Evolutionary conservation across 2,329 filamentous ascomycete genomes (phyloP), one percentile per base, ranked within the genome.

Genomic region (Gnomoniopsis sp.): DNA sequence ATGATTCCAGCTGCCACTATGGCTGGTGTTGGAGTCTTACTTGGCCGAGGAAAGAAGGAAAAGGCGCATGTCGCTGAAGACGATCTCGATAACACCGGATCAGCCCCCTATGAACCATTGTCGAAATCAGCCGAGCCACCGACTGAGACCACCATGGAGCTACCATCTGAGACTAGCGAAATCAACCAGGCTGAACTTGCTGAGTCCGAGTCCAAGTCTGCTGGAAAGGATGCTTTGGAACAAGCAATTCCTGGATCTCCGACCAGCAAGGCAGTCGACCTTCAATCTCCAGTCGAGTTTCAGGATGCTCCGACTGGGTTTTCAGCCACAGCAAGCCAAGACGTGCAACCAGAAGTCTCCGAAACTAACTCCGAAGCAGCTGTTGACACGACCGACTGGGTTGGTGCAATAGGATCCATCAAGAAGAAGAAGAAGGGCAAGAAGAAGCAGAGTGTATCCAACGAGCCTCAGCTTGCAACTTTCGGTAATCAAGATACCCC

Each of bases 381-480:
- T 36, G 43, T 59, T 41, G 64, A 71, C 57, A 59, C 64, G 47
- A 63, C 65, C 34, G 67, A 69, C 52, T 65, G 62, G 65, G 63
- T 62, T 50, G 65, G 68, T 49, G 66, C 69, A 62, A 43, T 61
- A 38, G 60, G 60, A 52, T 51, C 64, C 49, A 62, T 63, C 59
- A 67, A 69, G 59, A 70, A 73, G 65, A 70, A 72, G 65, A 71
- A 69, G 50, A 71, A 70, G 57, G 66, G 64, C 54, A 71, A 70
- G 60, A 74, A 72, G 59, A 72, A 72, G 59, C 71, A 71, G 60
- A 57, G 19, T 36, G 43, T 52, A 19, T 34, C 48, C 3, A 33
- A 49, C 15, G 19, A 6, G 12, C 17, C 47, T 43, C 48, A 44
- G 14, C 11, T 30, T 22, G 46, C 43, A 10, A 8, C 23, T 14